A percentile compares a stretch with the other conserved stretches of the same genome.
phyloP scores from a whole-genome alignment of 1,284 basidiomycete species.

The Cutaneotrichosporon mucoides region DNA sequence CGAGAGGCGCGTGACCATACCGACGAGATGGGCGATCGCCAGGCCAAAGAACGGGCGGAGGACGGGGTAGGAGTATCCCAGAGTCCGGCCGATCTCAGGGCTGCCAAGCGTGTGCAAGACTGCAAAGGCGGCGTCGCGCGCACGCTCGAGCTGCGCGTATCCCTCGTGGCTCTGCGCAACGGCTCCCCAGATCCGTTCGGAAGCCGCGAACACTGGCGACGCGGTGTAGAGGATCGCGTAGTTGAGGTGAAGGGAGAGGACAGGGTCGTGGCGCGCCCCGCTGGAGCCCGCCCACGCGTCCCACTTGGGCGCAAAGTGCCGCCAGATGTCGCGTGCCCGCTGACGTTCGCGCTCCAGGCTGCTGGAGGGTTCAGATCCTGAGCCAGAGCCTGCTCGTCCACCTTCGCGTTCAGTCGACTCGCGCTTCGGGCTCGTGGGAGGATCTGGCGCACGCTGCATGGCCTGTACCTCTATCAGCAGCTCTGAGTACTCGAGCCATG shows the following conservation, averaged over 20 bases:
- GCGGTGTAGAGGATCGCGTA: constrained; percentile 42
- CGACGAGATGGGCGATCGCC: constrained; percentile 37
- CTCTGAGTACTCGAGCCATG: constrained; percentile 48
- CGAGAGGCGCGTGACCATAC: constrained; percentile 27
- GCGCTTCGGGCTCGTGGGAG: neutral
- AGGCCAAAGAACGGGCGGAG: constrained; percentile 42
- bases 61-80: constrained; percentile 45
- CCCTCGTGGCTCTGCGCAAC: constrained; percentile 37
- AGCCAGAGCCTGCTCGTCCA: too few species aligned
- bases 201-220: constrained; percentile 36
- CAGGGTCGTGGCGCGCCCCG: constrained; percentile 21
- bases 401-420: neutral
- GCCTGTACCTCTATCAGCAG: constrained; percentile 33
- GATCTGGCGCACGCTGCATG: constrained; percentile 4
- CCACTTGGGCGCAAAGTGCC: constrained; percentile 26
- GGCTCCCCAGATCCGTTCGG: constrained; percentile 35
- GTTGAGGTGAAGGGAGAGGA: constrained; percentile 43
- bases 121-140: constrained; percentile 43
- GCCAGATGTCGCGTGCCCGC: constrained; percentile 29
- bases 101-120: constrained; percentile 42
- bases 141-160: constrained; percentile 38
- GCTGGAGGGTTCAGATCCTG: too few species aligned
- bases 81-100: constrained; percentile 42
- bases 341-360: neutral
- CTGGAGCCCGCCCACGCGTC: constrained; percentile 41